phyloP scores from a whole-genome alignment of 345 rosid species.

The Aegle marmelos region DNA sequence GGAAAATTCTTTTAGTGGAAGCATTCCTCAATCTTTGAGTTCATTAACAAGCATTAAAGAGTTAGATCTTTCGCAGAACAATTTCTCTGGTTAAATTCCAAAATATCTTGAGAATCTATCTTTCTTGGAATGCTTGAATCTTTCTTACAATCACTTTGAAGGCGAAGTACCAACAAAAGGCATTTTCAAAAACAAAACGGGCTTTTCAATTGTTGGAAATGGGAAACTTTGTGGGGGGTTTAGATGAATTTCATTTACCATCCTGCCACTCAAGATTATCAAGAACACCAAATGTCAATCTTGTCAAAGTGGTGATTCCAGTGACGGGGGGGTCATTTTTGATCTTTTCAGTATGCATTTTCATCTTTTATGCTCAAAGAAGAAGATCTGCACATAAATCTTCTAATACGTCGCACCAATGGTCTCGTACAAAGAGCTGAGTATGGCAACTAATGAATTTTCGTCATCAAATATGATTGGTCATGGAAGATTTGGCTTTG shows the following conservation, averaged over 20 bases:
- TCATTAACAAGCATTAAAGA: background rate
- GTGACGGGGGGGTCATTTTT: background rate
- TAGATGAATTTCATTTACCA: background rate
- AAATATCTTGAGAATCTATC: constrained; percentile 4
- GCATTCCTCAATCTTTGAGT: constrained; percentile 14
- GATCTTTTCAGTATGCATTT: background rate
- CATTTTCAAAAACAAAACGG: too few relatives aligned
- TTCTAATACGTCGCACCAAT: too few relatives aligned
- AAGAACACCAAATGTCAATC: background rate
- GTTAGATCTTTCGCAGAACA: constrained; percentile 15
- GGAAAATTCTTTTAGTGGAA: constrained; percentile 4
- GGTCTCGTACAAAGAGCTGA: background rate
- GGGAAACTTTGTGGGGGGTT: too few relatives aligned
- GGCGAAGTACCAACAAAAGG: too few relatives aligned
- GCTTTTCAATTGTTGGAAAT: too few relatives aligned
- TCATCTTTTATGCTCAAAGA: background rate
- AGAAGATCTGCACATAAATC: background rate
- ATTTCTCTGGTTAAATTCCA: constrained; percentile 10
- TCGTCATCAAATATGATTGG: constrained; percentile 11
- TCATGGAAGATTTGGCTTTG: constrained; percentile 21
- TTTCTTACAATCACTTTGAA: too few relatives aligned
- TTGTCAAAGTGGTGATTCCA: background rate
- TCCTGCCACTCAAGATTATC: background rate
- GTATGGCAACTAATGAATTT: background rate
- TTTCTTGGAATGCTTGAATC: background rate